These are phyloP conservation scores for Smittium mucronatum DNA, from an alignment of 371 early-diverging fungal species.

Conservation along the genomic window DNA sequence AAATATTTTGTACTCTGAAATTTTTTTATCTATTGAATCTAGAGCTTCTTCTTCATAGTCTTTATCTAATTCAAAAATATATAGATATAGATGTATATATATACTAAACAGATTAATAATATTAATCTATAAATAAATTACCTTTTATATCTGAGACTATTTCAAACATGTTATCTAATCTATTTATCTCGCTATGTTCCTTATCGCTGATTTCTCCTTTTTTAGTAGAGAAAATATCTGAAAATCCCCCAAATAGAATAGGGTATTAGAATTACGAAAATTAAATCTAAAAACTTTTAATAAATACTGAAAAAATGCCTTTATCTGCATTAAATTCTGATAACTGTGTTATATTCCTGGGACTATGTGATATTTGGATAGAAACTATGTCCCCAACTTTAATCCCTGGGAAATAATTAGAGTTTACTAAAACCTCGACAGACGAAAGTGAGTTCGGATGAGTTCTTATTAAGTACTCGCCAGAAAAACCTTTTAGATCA, in stretches of 20 bases:
- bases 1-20: constrained; percentile 1
- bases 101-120: no score
- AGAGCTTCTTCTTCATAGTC: background rate
- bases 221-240: background rate
- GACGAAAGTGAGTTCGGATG: constrained; percentile 1
- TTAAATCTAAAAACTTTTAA: no score
- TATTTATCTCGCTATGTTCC: no score
- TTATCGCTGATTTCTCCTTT: background rate
- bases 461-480: constrained; percentile 4
- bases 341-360: background rate
- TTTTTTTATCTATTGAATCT: background rate
- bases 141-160: no score
- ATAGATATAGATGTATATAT: background rate
- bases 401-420: constrained; percentile 60
- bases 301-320: no score
- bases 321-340: no score
- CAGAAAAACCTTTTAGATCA: no score
- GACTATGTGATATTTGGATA: constrained; percentile 25
- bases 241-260: no score
- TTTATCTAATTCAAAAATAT: background rate
- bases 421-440: constrained; percentile 65
- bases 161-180: no score
- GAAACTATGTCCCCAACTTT: constrained; percentile 68
- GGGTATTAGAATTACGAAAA: no score
- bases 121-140: no score